These are phyloP conservation scores for Ophiostoma piceae DNA, from an alignment of 2,329 filamentous ascomycete genomes.

Conservation along the genomic window DNA sequence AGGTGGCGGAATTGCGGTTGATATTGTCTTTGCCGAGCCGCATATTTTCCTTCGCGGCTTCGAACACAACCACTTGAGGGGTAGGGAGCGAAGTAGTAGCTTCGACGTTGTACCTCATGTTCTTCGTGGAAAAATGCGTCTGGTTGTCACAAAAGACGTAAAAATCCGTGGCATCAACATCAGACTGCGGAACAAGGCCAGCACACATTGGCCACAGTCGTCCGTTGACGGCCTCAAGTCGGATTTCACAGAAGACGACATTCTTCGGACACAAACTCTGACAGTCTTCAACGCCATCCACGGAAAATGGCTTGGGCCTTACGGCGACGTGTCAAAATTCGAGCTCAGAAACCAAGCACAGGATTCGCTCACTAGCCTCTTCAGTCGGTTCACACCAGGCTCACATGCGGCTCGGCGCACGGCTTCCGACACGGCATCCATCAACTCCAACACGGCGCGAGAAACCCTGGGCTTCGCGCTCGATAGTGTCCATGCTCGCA, in stretches of 20 bases:
- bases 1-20: conserved; percentile 68
- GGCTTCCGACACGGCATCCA: neutral
- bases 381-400: neutral
- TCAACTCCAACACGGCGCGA: neutral
- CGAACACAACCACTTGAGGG: conserved; percentile 58
- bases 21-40: conserved; percentile 72
- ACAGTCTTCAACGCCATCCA: conserved; percentile 84
- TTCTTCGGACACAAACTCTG: conserved; percentile 78
- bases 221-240: conserved; percentile 76
- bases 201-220: conserved; percentile 94
- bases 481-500: conserved; percentile 56
- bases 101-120: conserved; percentile 59
- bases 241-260: conserved; percentile 77
- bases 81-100: conserved; percentile 39
- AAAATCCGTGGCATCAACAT: conserved; percentile 91
- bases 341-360: conserved; percentile 40
- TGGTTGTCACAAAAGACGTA: conserved; percentile 79
- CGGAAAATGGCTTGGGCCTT: conserved; percentile 55
- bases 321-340: conserved; percentile 59
- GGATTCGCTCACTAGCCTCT: conserved; percentile 27
- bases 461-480: conserved; percentile 17
- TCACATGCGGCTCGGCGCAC: neutral
- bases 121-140: conserved; percentile 73
- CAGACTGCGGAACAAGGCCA: conserved; percentile 76
- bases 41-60: conserved; percentile 75